These are phyloP conservation scores for Gossypium lobatum DNA, from an alignment of 441 rosid genomes.

Conservation along the genomic window DNA sequence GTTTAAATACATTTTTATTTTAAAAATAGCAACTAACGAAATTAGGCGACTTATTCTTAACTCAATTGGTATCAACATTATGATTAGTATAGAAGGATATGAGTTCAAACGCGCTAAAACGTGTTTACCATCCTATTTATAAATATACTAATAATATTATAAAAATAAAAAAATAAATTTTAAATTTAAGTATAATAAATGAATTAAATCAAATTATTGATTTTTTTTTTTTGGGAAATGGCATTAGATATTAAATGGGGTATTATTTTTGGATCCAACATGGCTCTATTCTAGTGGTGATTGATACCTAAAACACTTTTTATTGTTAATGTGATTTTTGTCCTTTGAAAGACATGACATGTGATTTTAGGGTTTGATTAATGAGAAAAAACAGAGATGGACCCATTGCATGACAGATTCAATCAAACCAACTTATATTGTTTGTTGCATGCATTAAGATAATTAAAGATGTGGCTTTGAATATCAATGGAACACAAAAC, in stretches of 20 bases:
- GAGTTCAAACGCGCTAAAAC: too few species aligned
- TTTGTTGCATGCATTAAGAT: not conserved
- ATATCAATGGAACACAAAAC: too few species aligned
- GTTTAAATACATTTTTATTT: too few species aligned
- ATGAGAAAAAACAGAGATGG: not conserved
- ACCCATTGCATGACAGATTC: not conserved
- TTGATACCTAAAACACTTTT: not conserved
- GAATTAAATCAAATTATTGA: not conserved
- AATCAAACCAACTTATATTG: not conserved
- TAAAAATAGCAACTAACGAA: too few species aligned
- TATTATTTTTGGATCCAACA: not conserved
- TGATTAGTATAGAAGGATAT: too few species aligned
- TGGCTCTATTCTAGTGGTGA: not conserved
- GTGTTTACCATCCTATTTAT: too few species aligned
- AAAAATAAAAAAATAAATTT: too few species aligned
- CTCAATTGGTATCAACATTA: too few species aligned
- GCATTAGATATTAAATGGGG: not conserved
- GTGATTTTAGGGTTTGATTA: not conserved
- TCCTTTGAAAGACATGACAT: constrained; percentile 5
- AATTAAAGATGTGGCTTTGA: too few species aligned
- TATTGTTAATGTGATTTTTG: not conserved
- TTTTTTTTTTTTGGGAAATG: not conserved
- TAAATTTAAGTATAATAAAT: too few species aligned
- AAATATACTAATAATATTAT: too few species aligned
- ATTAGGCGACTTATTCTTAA: too few species aligned